Base-by-base conservation (phyloP, 1,139 yeast species). In the Kurtzmaniella quercitrusa region DNA sequence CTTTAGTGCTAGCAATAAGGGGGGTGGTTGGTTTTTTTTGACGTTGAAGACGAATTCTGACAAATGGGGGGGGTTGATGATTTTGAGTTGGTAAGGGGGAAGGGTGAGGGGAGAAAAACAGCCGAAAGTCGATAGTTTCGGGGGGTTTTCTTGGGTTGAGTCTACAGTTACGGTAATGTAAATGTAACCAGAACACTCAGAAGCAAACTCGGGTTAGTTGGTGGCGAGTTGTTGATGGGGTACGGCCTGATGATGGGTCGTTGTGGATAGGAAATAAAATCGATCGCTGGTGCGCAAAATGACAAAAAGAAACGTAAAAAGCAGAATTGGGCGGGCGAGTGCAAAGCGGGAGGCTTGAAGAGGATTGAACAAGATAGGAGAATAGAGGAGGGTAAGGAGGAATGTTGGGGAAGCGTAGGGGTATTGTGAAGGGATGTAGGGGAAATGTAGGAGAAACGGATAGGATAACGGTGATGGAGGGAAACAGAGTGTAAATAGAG, bases 271-370 rank as follows among this genome's bases (percentile, higher is more conserved):
- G 31, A 27, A 27, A 27, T n/a, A 27, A 27, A 27, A 27, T 6
- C 31, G 31, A 27, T 27, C 31, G 31, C 4, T 3, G 12, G 31
- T 27, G 31, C 31, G 31, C 31, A 27, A 27, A 21, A 21, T 21
- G 23, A 21, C 23, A 21, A 21, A 21, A 27, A 27, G 31, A 27
- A 27, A 7, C 31, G 31, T 27, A 27, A 27, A 27, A 27, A 21
- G 23, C 23, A 8, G 23, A 21, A 5, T 10, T 27, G 14, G 36
- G 18, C 18, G 36, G 36, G 36, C 18, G 36, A 31, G 18, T 3
- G 36, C 36, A 31, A 14, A 31, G 36, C 36, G 18, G 36, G 17
- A 31, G 18, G n/a, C n/a, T n/a, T n/a, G n/a, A n/a, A n/a, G n/a
- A n/a, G n/a, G n/a, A n/a, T n/a, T n/a, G n/a, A n/a, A n/a, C n/a